These are phyloP conservation scores for Neurospora tetrasperma DNA, from an alignment of 495 filamentous ascomycete genomes.

Conservation along the genomic window DNA sequence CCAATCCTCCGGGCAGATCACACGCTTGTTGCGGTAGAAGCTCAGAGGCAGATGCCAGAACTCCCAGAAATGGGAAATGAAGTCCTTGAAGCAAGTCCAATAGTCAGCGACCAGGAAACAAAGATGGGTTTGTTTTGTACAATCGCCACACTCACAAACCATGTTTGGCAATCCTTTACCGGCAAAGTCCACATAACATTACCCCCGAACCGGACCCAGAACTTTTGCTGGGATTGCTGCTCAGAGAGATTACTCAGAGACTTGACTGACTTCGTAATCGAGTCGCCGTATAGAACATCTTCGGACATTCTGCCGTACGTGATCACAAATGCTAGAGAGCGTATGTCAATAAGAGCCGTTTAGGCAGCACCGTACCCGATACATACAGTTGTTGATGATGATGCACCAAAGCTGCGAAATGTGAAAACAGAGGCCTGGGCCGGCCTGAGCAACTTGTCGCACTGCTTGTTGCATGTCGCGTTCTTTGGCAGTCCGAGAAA, in stretches of 20 bases:
- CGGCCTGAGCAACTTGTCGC: constrained; percentile 17
- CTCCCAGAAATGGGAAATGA: constrained; percentile 27
- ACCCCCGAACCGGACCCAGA: constrained; percentile 4
- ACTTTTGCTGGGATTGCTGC: neutral
- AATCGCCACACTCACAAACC: constrained; percentile 24
- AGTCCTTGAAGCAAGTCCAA: constrained; percentile 9
- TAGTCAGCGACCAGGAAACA: neutral
- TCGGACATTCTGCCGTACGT: constrained; percentile 18
- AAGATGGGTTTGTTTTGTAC: neutral
- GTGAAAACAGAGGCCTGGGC: constrained; percentile 26
- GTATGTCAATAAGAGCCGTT: neutral
- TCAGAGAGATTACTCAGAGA: neutral
- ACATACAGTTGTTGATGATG: constrained; percentile 25
- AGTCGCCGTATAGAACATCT: constrained; percentile 8
- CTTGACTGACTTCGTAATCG: constrained; percentile 4
- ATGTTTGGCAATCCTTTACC: constrained; percentile 22
- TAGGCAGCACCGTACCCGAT: neutral
- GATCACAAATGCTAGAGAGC: constrained; percentile 15
- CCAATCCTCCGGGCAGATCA: constrained; percentile 19
- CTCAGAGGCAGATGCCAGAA: constrained; percentile 21
- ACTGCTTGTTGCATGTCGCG: constrained; percentile 33
- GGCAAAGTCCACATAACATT: constrained; percentile 12
- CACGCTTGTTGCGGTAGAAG: constrained; percentile 14
- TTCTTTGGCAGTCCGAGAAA: constrained; percentile 17
- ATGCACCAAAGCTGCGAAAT: constrained; percentile 31